These are phyloP conservation scores for Pseudocercospora pini-densiflorae DNA, from an alignment of 2,329 filamentous ascomycete genomes.

Conservation along the genomic window DNA sequence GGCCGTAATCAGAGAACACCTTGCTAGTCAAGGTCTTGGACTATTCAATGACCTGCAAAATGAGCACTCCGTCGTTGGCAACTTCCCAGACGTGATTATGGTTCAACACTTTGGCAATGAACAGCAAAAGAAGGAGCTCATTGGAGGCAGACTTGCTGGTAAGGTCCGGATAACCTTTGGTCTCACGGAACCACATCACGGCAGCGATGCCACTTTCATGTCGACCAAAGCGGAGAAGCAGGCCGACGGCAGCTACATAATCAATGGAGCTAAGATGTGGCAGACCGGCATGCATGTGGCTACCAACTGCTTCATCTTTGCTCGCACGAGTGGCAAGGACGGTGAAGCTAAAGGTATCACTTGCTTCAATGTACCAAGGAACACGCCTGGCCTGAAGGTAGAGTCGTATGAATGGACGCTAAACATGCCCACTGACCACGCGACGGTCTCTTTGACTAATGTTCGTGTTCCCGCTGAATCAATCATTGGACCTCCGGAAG, in stretches of 20 bases:
- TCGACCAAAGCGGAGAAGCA: slow-evolving; percentile 56
- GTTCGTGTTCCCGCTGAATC: slow-evolving; percentile 61
- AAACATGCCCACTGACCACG: slow-evolving; percentile 70
- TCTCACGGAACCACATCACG: slow-evolving; percentile 65
- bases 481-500: slow-evolving; percentile 58
- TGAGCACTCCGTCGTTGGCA: slow-evolving; percentile 66
- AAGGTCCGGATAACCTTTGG: slow-evolving; percentile 64
- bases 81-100: slow-evolving; percentile 67
- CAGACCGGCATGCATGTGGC: slow-evolving; percentile 67
- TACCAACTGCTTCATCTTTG: slow-evolving; percentile 67
- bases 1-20: slow-evolving; percentile 64
- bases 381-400: slow-evolving; percentile 58
- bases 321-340: slow-evolving; percentile 59
- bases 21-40: slow-evolving; percentile 63
- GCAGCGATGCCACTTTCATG: slow-evolving; percentile 68
- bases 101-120: slow-evolving; percentile 63
- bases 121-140: slow-evolving; percentile 59
- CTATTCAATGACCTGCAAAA: slow-evolving; percentile 68
- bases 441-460: slow-evolving; percentile 61
- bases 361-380: slow-evolving; percentile 62
- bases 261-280: slow-evolving; percentile 67
- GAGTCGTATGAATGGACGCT: slow-evolving; percentile 67
- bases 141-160: slow-evolving; percentile 57
- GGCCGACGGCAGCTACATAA: slow-evolving; percentile 55
- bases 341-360: slow-evolving; percentile 63